These are phyloP conservation scores for Alternaria sp. DNA, from an alignment of 2,329 filamentous ascomycete species.

Conservation along the genomic window DNA sequence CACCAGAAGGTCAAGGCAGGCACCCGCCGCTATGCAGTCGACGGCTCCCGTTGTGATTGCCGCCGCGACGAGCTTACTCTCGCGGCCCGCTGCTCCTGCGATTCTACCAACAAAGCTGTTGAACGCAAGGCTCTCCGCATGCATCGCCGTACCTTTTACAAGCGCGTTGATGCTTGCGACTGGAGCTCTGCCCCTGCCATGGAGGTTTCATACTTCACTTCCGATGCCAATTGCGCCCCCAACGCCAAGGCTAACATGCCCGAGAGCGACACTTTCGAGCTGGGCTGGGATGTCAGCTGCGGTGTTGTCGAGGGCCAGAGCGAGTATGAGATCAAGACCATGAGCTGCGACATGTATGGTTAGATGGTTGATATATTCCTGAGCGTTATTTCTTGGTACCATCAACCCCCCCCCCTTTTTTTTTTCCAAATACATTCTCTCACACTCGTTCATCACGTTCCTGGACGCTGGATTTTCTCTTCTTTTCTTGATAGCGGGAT, in stretches of 20 bases:
- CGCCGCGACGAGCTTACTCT: slow-evolving; percentile 29
- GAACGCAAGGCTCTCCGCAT: slow-evolving; percentile 47
- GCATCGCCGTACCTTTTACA: slow-evolving; percentile 42
- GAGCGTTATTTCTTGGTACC: slow-evolving; percentile 12
- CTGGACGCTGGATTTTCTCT: slow-evolving; percentile 18
- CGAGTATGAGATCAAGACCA: slow-evolving; percentile 55
- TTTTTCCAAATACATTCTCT: not conserved
- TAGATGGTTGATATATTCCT: slow-evolving; percentile 1
- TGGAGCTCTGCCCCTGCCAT: slow-evolving; percentile 54
- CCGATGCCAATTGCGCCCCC: slow-evolving; percentile 50
- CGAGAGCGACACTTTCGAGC: slow-evolving; percentile 46
- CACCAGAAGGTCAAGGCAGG: slow-evolving; percentile 25
- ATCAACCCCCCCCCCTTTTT: not conserved
- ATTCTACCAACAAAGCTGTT: slow-evolving; percentile 30
- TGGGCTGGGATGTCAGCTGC: slow-evolving; percentile 52
- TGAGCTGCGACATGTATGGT: slow-evolving; percentile 44
- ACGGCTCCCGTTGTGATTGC: slow-evolving; percentile 45
- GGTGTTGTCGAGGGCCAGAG: slow-evolving; percentile 55
- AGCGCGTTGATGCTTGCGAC: slow-evolving; percentile 45
- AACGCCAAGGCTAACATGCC: slow-evolving; percentile 39
- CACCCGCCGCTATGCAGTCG: slow-evolving; percentile 36
- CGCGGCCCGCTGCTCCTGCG: slow-evolving; percentile 38
- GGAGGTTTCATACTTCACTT: slow-evolving; percentile 53
- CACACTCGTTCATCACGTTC: slow-evolving; percentile 23
- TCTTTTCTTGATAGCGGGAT: not conserved